These are phyloP conservation scores for Yamadazyma diddensiae DNA, from an alignment of 1,139 yeast species.

Conservation along the genomic window DNA sequence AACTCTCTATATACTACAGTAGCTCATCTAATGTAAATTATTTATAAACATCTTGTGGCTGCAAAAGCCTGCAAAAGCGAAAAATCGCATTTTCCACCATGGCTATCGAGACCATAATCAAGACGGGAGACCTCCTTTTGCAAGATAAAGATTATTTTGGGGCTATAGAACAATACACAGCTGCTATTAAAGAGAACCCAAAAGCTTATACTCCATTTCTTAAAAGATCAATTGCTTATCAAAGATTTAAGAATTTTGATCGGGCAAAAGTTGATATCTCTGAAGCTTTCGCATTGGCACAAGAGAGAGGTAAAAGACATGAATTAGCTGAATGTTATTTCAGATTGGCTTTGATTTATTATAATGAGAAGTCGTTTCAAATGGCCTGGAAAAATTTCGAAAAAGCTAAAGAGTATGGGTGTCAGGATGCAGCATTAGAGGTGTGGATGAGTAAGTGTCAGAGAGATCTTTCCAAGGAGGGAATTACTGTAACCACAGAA, in stretches of 20 bases:
- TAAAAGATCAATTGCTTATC: slow-evolving; percentile 56
- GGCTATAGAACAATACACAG: slow-evolving; percentile 30
- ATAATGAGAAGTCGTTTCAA: slow-evolving; percentile 42
- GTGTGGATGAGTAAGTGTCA: slow-evolving; percentile 53
- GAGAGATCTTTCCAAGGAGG: slow-evolving; percentile 21
- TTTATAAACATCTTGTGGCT: too few relatives aligned
- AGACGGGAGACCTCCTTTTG: slow-evolving; percentile 32
- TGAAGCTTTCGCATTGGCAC: slow-evolving; percentile 55
- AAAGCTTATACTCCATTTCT: slow-evolving; percentile 50
- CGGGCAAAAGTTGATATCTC: slow-evolving; percentile 53
- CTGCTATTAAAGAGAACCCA: slow-evolving; percentile 38
- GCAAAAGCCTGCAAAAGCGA: too few relatives aligned
- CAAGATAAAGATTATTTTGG: slow-evolving; percentile 32
- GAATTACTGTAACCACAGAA: background rate
- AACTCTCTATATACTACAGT: too few relatives aligned
- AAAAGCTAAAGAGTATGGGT: slow-evolving; percentile 46
- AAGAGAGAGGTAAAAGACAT: slow-evolving; percentile 46
- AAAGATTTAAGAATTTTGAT: slow-evolving; percentile 48
- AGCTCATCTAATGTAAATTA: too few relatives aligned
- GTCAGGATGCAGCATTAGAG: slow-evolving; percentile 44
- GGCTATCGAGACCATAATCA: slow-evolving; percentile 39
- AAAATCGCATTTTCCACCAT: slow-evolving; percentile 18
- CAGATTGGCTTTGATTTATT: slow-evolving; percentile 53
- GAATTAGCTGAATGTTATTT: slow-evolving; percentile 60
- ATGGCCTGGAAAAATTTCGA: slow-evolving; percentile 50